phyloP scores from a whole-genome alignment of 768 basidiomycete species.

The Hydnomerulius pinastri region DNA sequence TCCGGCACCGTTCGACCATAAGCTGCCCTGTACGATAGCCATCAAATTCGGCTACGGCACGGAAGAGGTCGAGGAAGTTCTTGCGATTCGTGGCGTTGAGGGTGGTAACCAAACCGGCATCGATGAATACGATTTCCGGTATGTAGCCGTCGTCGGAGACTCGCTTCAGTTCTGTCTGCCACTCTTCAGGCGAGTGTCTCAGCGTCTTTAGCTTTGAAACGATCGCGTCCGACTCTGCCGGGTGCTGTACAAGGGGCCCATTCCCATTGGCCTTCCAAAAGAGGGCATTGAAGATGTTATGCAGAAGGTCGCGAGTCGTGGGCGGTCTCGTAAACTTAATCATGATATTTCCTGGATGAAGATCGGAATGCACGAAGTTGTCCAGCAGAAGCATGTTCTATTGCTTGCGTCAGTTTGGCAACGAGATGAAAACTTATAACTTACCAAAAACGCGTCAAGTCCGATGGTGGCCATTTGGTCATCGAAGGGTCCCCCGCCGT shows the following conservation, averaged over 20 bases:
- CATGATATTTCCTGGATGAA: slow-evolving; percentile 96
- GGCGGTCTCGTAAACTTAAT: slow-evolving; percentile 93
- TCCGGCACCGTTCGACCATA: slow-evolving; percentile 93
- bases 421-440: slow-evolving; percentile 26
- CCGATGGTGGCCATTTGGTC: slow-evolving; percentile 89
- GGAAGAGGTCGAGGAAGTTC: slow-evolving; percentile 97
- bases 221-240: slow-evolving; percentile 55
- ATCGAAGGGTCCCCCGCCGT: slow-evolving; percentile 92
- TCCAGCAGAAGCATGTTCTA: slow-evolving; percentile 98
- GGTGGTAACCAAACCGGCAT: slow-evolving; percentile 92
- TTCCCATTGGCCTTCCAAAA: slow-evolving; percentile 42
- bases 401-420: slow-evolving; percentile 3
- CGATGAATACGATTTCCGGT: slow-evolving; percentile 95
- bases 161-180: slow-evolving; percentile 66
- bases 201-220: slow-evolving; percentile 70
- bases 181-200: slow-evolving; percentile 57
- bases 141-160: slow-evolving; percentile 76
- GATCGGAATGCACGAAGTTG: slow-evolving; percentile 94
- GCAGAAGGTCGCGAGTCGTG: slow-evolving; percentile 62
- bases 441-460: slow-evolving; percentile 90
- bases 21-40: slow-evolving; percentile 93
- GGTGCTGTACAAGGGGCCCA: slow-evolving; percentile 25
- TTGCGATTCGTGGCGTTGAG: slow-evolving; percentile 79
- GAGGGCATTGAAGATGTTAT: slow-evolving; percentile 57
- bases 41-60: slow-evolving; percentile 94